Conservation (phyloP, 2,329 filamentous ascomycete genomes). For the Claviceps fusiformis region DNA sequence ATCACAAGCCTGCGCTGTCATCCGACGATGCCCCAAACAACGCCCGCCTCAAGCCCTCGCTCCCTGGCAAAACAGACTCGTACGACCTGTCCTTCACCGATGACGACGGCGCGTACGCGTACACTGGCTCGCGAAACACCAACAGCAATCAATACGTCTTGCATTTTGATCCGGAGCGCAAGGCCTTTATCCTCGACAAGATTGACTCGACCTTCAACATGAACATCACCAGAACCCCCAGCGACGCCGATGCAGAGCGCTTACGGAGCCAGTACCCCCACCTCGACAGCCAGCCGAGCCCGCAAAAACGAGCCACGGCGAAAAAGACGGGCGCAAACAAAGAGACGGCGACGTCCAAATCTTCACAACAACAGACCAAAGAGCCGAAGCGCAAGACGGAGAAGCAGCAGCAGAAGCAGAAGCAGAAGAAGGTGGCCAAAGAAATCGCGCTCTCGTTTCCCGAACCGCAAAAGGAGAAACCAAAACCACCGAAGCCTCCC, state of each 20-base stretch:
- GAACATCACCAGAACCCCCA: slow-evolving; percentile 63
- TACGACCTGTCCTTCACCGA: slow-evolving; percentile 44
- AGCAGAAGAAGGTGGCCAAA: slow-evolving; percentile 20
- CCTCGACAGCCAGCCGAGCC: slow-evolving; percentile 29
- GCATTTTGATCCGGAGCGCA: slow-evolving; percentile 60
- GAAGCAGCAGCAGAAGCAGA: slow-evolving; percentile 25
- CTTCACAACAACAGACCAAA: slow-evolving; percentile 6
- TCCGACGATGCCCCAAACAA: slow-evolving; percentile 33
- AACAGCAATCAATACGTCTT: slow-evolving; percentile 50
- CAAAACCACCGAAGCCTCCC: slow-evolving; percentile 20
- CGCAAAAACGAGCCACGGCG: slow-evolving; percentile 13
- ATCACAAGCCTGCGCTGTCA: slow-evolving; percentile 44
- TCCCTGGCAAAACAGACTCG: slow-evolving; percentile 34
- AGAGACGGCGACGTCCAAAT: slow-evolving; percentile 2
- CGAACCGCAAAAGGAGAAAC: slow-evolving; percentile 16
- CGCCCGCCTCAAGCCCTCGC: slow-evolving; percentile 37
- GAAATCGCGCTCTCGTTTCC: slow-evolving; percentile 21
- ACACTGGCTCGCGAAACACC: slow-evolving; percentile 43
- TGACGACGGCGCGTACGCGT: slow-evolving; percentile 43
- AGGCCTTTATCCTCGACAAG: slow-evolving; percentile 70
- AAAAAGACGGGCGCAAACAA: slow-evolving; percentile 13
- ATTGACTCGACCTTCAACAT: slow-evolving; percentile 75
- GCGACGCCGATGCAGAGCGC: slow-evolving; percentile 47
- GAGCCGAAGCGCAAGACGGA: slow-evolving; percentile 15
- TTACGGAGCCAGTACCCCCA: slow-evolving; percentile 56